Evolutionary conservation across 805 yeast species (phyloP).

Genomic region (Candida dajiaensis): DNA sequence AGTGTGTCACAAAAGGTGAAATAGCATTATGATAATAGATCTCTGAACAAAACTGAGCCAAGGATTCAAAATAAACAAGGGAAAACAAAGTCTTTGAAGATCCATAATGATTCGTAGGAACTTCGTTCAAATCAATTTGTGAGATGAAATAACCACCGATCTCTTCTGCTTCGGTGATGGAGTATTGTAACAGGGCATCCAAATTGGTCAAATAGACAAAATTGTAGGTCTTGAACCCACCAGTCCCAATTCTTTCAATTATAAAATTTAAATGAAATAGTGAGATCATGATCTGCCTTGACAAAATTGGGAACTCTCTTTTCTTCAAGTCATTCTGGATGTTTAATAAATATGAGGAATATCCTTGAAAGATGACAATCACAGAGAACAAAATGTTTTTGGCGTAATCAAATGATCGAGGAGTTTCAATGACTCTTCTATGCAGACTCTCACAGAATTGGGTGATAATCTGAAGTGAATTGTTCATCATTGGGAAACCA

Average conservation of each 20-base stretch:
- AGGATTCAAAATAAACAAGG: conserved; percentile 28
- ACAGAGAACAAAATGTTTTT: conserved; percentile 41
- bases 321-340: conserved; percentile 17
- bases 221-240: conserved; percentile 60
- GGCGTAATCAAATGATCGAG: conserved; percentile 31
- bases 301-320: conserved; percentile 14
- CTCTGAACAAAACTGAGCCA: conserved; percentile 27
- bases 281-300: conserved; percentile 31
- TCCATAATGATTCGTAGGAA: conserved; percentile 20
- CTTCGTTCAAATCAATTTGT: conserved; percentile 14
- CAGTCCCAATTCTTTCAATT: conserved; percentile 49
- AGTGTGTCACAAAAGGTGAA: conserved; percentile 23
- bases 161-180: conserved; percentile 21
- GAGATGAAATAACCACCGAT: conserved; percentile 27
- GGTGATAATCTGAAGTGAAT: conserved; percentile 10
- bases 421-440: conserved; percentile 4
- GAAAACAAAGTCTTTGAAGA: conserved; percentile 22
- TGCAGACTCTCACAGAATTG: conserved; percentile 9
- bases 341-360: conserved; percentile 32
- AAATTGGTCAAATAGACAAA: conserved; percentile 47
- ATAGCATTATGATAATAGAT: conserved; percentile 29
- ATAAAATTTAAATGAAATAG: conserved; percentile 43
- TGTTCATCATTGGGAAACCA: conserved; percentile 10
- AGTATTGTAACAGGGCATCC: conserved; percentile 33
- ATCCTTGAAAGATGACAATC: conserved; percentile 46